Base-by-base conservation (phyloP, 345 rosid genomes). In the Streptanthus diversifolius region DNA sequence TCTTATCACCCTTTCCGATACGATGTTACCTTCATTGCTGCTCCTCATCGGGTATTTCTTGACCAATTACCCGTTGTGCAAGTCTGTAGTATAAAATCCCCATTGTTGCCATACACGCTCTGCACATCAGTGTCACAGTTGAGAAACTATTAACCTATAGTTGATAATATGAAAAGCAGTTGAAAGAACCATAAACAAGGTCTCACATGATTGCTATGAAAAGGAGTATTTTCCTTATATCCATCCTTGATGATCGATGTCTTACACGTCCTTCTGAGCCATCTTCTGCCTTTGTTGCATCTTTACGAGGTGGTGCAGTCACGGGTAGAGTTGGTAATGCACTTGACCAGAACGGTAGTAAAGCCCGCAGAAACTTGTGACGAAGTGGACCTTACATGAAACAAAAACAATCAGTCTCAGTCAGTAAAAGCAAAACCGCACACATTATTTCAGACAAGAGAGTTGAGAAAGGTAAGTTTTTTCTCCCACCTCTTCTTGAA, bases 71-170 rank as follows among this genome's bases (percentile, higher is more conserved):
- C 47, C 87, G 81, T 52, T 87, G 96, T 14, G 99, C 93, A 24
- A 95, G 84, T 85, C 97, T 88, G 87, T 90, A 92, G 73, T 95
- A 95, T 62, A 95, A 84, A 73, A 95, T 83, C 68, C 93, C 97
- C 98, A 95, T 95, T 7, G 99, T 92, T 8, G 99, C 93, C 88
- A 95, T 82, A 77, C 99, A 95, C 3, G 99, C 99, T 92, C 99
- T 95, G 97, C 82, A 70, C 14, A 66, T 66, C 7, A 18, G 33
- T 40, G 51, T 56, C 1, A 54, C 3, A 67, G 14, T 18, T 47
- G 12, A 47, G 52, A 62, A 24, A 18, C 27, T 5, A n/a, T 17
- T 58, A 68, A 37, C 51, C 3, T 11, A 45, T 14, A 73, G 25
- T 24, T 33, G 24, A 41, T 62, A 22, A 36, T 8, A 53, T 27